A percentile compares a stretch with the other conserved stretches of the same genome.
These are phyloP conservation scores for Arctium lappa DNA, from an alignment of 129 eudicot genomes.

Conservation along the genomic window DNA sequence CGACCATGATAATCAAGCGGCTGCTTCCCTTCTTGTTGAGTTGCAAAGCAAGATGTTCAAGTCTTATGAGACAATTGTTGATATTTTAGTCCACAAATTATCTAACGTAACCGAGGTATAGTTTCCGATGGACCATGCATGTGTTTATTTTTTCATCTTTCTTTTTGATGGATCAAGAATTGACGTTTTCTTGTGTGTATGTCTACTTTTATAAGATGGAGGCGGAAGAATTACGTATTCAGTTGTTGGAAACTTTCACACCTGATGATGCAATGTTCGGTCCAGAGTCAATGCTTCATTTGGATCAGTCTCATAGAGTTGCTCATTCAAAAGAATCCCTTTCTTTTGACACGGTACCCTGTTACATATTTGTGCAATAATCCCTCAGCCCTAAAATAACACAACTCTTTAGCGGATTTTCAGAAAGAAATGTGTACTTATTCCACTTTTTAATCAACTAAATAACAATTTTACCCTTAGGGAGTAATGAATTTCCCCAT, in stretches of 20 bases:
- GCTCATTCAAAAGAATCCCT: slow-evolving; percentile 65
- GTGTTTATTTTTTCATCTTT: neutral
- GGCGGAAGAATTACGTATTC: slow-evolving; percentile 55
- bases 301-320: slow-evolving; percentile 53
- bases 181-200: neutral
- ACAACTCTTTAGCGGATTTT: too few relatives aligned
- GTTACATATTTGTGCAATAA: neutral
- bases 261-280: slow-evolving; percentile 88
- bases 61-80: slow-evolving; percentile 43
- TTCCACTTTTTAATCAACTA: neutral
- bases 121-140: neutral
- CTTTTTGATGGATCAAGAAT: neutral
- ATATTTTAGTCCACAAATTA: slow-evolving; percentile 54
- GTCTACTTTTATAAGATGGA: slow-evolving; percentile 44
- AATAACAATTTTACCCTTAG: neutral
- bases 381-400: neutral
- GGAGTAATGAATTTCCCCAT: neutral
- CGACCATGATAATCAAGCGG: slow-evolving; percentile 54
- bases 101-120: slow-evolving; percentile 58
- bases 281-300: slow-evolving; percentile 54
- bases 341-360: slow-evolving; percentile 69
- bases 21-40: slow-evolving; percentile 46
- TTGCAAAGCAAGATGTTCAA: slow-evolving; percentile 50
- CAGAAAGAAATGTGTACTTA: neutral
- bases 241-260: slow-evolving; percentile 62